Evolutionary conservation across 352 stramenopile genomes (phyloP).

Genomic region (Pythium catenulatum): DNA sequence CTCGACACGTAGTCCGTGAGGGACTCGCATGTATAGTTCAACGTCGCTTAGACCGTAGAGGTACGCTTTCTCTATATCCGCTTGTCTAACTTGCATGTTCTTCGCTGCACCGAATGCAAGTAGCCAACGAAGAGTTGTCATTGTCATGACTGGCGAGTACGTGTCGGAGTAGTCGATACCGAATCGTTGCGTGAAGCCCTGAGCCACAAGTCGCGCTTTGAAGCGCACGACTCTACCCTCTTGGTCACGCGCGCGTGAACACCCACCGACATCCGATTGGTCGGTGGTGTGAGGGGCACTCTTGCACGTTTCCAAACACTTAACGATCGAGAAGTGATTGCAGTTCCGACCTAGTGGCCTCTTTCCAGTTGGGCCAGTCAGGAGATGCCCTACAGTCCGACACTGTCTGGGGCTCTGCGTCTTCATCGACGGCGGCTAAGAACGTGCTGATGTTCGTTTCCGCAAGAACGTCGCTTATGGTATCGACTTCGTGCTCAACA

Average conservation of each 20-base stretch:
- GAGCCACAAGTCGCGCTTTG: constrained; percentile 35
- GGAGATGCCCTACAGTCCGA: constrained; percentile 14
- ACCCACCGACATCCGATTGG: constrained; percentile 39
- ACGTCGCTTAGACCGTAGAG: constrained; percentile 45
- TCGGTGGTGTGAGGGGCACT: constrained; percentile 20
- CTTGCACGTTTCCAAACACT: constrained; percentile 44
- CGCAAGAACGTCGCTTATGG: neutral
- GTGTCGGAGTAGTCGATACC: constrained; percentile 52
- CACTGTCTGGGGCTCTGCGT: constrained; percentile 29
- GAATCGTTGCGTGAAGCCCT: constrained; percentile 43
- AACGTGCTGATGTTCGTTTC: constrained; percentile 35
- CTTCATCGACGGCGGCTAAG: neutral
- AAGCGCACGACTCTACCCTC: constrained; percentile 14
- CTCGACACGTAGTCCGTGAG: constrained; percentile 46
- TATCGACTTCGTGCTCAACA: neutral
- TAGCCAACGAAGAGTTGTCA: constrained; percentile 51
- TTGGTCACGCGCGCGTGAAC: constrained; percentile 13
- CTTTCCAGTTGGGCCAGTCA: constrained; percentile 34
- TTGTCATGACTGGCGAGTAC: constrained; percentile 52
- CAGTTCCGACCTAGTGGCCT: constrained; percentile 19
- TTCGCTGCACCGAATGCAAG: constrained; percentile 42
- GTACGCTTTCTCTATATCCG: constrained; percentile 52
- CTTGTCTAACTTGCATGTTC: constrained; percentile 30
- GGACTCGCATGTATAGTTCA: constrained; percentile 47
- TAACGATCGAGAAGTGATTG: constrained; percentile 22